Percentiles rank a stretch among this genome's conserved stretches.
Conservation (phyloP, 2,329 filamentous ascomycete species). For the Cladosporium velox region DNA sequence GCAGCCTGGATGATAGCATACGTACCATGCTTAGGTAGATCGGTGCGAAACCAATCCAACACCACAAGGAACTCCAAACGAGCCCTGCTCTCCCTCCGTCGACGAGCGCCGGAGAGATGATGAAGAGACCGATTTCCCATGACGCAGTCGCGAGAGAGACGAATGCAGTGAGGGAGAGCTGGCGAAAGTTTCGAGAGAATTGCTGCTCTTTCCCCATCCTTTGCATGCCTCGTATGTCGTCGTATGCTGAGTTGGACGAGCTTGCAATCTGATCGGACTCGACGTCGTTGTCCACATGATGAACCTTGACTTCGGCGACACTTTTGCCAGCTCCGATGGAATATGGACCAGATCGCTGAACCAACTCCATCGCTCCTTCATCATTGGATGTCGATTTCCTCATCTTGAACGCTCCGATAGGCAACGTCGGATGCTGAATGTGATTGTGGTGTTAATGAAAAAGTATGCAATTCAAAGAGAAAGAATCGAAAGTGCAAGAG, state of each 20-base stretch:
- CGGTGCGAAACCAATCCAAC: conserved; percentile 27
- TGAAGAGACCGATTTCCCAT: conserved; percentile 28
- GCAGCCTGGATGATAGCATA: no score
- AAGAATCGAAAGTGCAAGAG: background rate
- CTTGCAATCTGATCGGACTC: conserved; percentile 5
- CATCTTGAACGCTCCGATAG: background rate
- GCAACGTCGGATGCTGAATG: background rate
- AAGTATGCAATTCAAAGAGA: background rate
- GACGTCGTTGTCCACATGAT: conserved; percentile 11
- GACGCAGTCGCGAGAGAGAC: conserved; percentile 23
- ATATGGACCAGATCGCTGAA: background rate
- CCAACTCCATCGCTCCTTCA: background rate
- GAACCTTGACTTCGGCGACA: background rate
- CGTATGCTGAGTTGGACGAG: conserved; percentile 11
- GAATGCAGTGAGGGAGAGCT: conserved; percentile 26
- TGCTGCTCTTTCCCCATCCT: conserved; percentile 27
- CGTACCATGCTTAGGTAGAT: conserved; percentile 17
- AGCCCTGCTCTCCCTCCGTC: conserved; percentile 34
- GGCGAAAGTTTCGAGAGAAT: conserved; percentile 26
- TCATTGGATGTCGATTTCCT: background rate
- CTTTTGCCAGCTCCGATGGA: background rate
- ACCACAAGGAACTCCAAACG: conserved; percentile 32
- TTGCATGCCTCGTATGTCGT: background rate
- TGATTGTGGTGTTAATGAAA: background rate
- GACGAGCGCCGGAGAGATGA: conserved; percentile 24